Evolutionary conservation across 73 alveolate species (phyloP), one percentile per base, ranked within the genome.

Genomic region (Paramecium pentaurelia): DNA sequence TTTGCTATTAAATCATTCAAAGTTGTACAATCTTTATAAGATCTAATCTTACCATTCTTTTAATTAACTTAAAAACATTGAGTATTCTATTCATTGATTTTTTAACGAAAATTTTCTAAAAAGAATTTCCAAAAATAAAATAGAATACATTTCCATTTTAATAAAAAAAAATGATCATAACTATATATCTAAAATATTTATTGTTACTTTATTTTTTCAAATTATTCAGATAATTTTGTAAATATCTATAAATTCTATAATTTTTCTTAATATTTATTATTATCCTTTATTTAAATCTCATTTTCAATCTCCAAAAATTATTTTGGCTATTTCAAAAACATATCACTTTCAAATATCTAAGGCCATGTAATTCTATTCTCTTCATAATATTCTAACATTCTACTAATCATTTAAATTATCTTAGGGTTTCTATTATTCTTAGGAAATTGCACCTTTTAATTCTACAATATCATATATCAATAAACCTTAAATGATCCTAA

Each of bases 351-450:
- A 27, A 80, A 80, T 18, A 80, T 42, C 27, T 80, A 28, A 20
- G 47, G 71, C 91, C 91, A 80, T 4, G 91, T 32, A 12, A 80
- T 80, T 80, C 91, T 80, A 25, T 40, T 25, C 32, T 80, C 71
- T 80, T 80, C 91, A 80, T 20, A n/a, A 47, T 80, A 80, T 80
- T 80, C 77, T 3, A 80, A 51, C 91, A 80, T 80, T 42, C 47
- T 3, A 5, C 37, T 10, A 2, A 80, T 25, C 51, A 80, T 34
- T 18, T 40, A 20, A 4, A 45, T 8, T 3, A 80, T 44, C 10
- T 40, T 25, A 6, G 47, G 49, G 16, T 49, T 80, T 47, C 91
- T 18, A 45, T 80, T 16, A 80, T 11, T 80, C 18, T 44, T 44
- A 40, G 91, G 91, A 42, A 80, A 40, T 11, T 73, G 6, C n/a